These are phyloP conservation scores for Collybiopsis confluens DNA, from an alignment of 768 basidiomycete genomes.

Conservation along the genomic window DNA sequence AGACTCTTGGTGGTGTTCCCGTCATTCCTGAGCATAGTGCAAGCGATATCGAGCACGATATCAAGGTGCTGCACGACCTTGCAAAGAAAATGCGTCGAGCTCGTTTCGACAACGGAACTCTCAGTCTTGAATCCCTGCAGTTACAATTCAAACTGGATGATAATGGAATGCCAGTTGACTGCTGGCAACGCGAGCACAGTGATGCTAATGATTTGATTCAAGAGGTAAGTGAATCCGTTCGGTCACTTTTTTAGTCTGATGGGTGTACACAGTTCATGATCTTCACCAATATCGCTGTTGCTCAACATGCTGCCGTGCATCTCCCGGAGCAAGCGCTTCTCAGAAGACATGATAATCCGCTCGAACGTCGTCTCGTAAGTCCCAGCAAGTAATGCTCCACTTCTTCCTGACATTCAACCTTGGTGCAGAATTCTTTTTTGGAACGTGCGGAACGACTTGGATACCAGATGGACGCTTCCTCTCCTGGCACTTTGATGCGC, in stretches of 20 bases:
- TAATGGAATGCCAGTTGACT: slow-evolving; percentile 75
- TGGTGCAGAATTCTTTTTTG: slow-evolving; percentile 67
- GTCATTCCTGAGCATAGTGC: slow-evolving; percentile 56
- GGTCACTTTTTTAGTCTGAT: slow-evolving; percentile 8
- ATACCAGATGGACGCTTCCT: slow-evolving; percentile 74
- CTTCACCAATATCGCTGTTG: slow-evolving; percentile 83
- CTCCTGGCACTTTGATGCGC: slow-evolving; percentile 76
- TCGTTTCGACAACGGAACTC: slow-evolving; percentile 77
- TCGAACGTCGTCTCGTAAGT: slow-evolving; percentile 85
- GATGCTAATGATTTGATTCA: slow-evolving; percentile 83
- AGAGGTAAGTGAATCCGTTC: slow-evolving; percentile 53
- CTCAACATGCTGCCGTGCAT: slow-evolving; percentile 89
- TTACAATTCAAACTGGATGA: slow-evolving; percentile 80
- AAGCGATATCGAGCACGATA: slow-evolving; percentile 68
- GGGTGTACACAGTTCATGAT: slow-evolving; percentile 75
- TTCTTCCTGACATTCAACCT: too few relatives aligned
- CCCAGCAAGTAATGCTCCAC: too few relatives aligned
- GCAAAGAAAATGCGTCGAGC: slow-evolving; percentile 68
- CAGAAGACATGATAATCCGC: slow-evolving; percentile 88
- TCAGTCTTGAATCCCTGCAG: slow-evolving; percentile 64
- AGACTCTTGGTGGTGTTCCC: slow-evolving; percentile 45
- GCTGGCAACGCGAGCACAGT: slow-evolving; percentile 53
- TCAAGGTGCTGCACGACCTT: slow-evolving; percentile 62
- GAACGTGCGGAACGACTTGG: slow-evolving; percentile 84
- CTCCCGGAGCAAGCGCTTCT: slow-evolving; percentile 97